Percentiles rank a stretch among this genome's conserved stretches.
Evolutionary conservation across 768 basidiomycete species (phyloP).

Genomic region (Podaxis pistillaris): DNA sequence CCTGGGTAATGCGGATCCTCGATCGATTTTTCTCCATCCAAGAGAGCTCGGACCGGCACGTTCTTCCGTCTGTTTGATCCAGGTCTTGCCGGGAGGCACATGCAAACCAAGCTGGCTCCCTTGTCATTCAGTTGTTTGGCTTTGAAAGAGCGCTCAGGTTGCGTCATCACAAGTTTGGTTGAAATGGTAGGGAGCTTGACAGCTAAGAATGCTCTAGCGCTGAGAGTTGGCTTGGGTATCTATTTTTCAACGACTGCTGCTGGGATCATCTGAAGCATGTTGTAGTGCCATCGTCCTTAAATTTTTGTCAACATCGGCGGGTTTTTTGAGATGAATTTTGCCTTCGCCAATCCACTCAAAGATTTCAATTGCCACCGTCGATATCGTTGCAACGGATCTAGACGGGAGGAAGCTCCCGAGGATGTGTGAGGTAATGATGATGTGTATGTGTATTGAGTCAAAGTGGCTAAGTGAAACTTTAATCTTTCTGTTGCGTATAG

Average conservation of each 20-base stretch:
- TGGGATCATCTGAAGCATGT: background rate
- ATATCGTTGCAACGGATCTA: too few relatives aligned
- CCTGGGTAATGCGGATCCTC: background rate
- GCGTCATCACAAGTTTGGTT: background rate
- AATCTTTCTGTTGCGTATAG: too few relatives aligned
- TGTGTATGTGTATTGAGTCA: too few relatives aligned
- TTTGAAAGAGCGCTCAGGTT: background rate
- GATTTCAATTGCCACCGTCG: too few relatives aligned
- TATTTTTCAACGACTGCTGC: background rate
- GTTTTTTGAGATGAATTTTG: background rate
- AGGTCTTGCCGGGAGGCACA: background rate
- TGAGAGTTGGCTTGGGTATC: too few relatives aligned
- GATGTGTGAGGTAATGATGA: too few relatives aligned
- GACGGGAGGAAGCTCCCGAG: too few relatives aligned
- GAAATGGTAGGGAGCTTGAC: background rate
- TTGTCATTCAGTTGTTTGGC: background rate
- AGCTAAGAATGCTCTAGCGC: background rate
- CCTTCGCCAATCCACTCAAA: too few relatives aligned
- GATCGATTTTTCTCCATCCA: background rate
- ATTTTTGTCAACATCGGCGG: background rate
- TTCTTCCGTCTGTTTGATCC: background rate
- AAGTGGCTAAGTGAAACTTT: too few relatives aligned
- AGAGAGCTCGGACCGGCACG: background rate
- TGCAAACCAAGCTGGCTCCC: background rate
- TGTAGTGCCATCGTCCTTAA: background rate